phyloP scores from a whole-genome alignment of 257 asterid genomes.

The Hygrophila difformis region DNA sequence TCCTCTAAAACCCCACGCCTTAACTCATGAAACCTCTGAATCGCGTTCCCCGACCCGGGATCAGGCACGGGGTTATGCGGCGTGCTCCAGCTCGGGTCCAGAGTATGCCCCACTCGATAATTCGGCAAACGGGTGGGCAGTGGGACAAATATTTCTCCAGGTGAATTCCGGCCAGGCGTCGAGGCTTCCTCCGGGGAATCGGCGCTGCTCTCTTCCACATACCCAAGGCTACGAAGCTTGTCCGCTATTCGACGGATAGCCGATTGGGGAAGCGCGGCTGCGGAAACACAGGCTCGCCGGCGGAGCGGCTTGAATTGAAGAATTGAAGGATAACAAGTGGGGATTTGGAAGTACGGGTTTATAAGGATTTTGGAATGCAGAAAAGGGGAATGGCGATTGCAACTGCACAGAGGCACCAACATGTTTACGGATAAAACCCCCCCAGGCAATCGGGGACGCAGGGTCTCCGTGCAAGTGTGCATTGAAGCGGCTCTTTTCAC shows the following conservation, averaged over 20 bases:
- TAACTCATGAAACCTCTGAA: slow-evolving; percentile 56
- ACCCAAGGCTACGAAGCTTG: slow-evolving; percentile 89
- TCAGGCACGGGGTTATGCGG: slow-evolving; percentile 82
- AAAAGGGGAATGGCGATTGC: slow-evolving; percentile 28
- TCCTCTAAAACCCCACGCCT: slow-evolving; percentile 46
- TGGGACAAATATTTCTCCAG: slow-evolving; percentile 83
- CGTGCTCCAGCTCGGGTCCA: slow-evolving; percentile 93
- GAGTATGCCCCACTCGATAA: slow-evolving; percentile 79
- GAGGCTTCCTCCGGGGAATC: slow-evolving; percentile 17
- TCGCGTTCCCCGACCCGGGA: slow-evolving; percentile 67
- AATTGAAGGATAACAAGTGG: slow-evolving; percentile 14
- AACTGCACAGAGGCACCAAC: slow-evolving; percentile 32
- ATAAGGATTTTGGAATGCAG: slow-evolving; percentile 32
- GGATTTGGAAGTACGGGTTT: slow-evolving; percentile 19
- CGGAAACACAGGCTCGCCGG: slow-evolving; percentile 25
- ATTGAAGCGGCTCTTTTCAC: too few relatives aligned
- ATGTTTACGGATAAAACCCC: slow-evolving; percentile 16
- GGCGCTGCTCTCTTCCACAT: slow-evolving; percentile 41
- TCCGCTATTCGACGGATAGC: slow-evolving; percentile 78
- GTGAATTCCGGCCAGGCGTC: slow-evolving; percentile 29
- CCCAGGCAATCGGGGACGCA: too few relatives aligned
- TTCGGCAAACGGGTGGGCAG: slow-evolving; percentile 62
- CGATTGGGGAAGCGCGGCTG: slow-evolving; percentile 47
- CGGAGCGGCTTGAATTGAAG: slow-evolving; percentile 22
- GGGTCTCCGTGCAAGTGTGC: too few relatives aligned